A percentile compares a stretch with the other conserved stretches of the same genome.
phyloP scores from a whole-genome alignment of 768 basidiomycete genomes.

The Pleurotus tuoliensis region DNA sequence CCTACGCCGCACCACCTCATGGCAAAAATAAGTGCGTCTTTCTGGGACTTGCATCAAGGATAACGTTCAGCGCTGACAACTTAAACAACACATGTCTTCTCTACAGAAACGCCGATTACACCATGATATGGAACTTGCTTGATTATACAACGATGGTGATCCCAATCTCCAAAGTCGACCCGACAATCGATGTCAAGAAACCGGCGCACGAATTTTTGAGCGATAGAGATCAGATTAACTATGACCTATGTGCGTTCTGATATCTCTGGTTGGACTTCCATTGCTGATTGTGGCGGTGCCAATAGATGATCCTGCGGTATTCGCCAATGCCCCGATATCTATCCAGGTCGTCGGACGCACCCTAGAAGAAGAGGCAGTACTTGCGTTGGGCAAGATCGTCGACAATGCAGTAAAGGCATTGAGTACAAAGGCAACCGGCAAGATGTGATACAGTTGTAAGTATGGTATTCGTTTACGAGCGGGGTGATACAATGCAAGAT shows the following conservation, averaged over 20 bases:
- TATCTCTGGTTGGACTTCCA: background rate
- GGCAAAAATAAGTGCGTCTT: slow-evolving; percentile 46
- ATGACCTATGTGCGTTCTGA: slow-evolving; percentile 1
- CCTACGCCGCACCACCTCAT: slow-evolving; percentile 61
- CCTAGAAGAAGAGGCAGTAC: slow-evolving; percentile 72
- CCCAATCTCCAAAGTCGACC: slow-evolving; percentile 64
- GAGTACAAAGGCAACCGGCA: background rate
- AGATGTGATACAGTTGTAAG: slow-evolving; percentile 14
- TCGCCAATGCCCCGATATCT: slow-evolving; percentile 54
- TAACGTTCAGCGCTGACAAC: no score
- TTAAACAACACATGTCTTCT: background rate
- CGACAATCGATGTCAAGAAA: slow-evolving; percentile 42
- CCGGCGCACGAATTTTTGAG: slow-evolving; percentile 49
- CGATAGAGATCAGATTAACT: slow-evolving; percentile 34
- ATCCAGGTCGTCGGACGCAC: slow-evolving; percentile 69
- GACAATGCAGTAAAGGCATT: slow-evolving; percentile 42
- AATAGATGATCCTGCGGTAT: slow-evolving; percentile 55
- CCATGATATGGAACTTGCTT: slow-evolving; percentile 59
- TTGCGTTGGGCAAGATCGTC: slow-evolving; percentile 66
- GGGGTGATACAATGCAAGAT: background rate
- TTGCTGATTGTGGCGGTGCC: background rate
- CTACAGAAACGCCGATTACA: slow-evolving; percentile 54
- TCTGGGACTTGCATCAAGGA: background rate
- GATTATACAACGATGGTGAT: slow-evolving; percentile 59
- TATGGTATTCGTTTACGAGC: slow-evolving; percentile 2